Conservation (phyloP, 768 basidiomycete genomes). For the Fibroporia radiculosa region DNA sequence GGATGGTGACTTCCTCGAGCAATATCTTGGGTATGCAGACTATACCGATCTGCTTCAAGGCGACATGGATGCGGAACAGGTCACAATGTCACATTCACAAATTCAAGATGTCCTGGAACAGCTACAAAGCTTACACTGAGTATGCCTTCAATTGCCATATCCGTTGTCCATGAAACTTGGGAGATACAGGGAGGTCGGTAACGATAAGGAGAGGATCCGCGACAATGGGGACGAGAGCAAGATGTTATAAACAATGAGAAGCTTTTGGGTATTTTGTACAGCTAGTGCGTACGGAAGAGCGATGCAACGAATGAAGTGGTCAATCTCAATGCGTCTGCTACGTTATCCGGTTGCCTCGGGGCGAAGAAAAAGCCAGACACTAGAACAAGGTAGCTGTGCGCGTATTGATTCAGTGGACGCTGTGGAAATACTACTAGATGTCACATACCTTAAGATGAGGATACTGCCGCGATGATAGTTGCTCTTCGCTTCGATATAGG, state of each 20-base stretch:
- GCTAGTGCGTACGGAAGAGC: not conserved
- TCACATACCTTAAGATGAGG: conserved; percentile 77
- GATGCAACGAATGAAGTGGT: not conserved
- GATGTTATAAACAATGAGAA: conserved; percentile 2
- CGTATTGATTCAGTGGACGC: conserved; percentile 6
- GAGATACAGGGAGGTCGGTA: not conserved
- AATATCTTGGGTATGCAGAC: conserved; percentile 39
- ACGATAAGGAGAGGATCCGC: not conserved
- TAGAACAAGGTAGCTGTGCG: conserved; percentile 80
- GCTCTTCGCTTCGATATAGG: conserved; percentile 97
- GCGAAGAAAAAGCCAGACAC: conserved; percentile 90
- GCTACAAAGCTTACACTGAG: conserved; percentile 35
- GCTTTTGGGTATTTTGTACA: conserved; percentile 1
- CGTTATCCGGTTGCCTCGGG: conserved; percentile 30
- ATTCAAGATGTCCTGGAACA: conserved; percentile 33
- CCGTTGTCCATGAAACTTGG: not conserved
- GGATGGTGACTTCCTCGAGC: conserved; percentile 82
- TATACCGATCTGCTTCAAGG: conserved; percentile 50
- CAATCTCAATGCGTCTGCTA: conserved; percentile 9
- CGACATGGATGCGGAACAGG: conserved; percentile 46
- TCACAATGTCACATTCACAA: conserved; percentile 38
- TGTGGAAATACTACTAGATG: not conserved
- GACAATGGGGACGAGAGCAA: conserved; percentile 1
- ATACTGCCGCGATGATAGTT: conserved; percentile 98
- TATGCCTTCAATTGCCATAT: not conserved